A percentile compares a stretch with the other conserved stretches of the same genome.
phyloP scores from a whole-genome alignment of 2,329 filamentous ascomycete species.

The Scedosporium aurantiacum region DNA sequence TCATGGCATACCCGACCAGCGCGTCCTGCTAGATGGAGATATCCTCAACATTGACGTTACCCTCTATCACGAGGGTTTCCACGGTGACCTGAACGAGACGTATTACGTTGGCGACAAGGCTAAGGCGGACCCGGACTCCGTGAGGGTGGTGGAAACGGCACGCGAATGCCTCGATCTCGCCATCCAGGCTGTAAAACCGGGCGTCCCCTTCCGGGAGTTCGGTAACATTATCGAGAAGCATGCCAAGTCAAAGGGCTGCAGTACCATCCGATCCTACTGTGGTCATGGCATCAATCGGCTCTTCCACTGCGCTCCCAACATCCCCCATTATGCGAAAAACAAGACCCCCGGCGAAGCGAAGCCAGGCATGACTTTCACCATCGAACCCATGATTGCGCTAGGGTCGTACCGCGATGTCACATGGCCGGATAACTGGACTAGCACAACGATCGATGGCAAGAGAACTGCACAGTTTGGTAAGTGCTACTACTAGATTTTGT shows the following conservation, averaged over 20 bases:
- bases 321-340: constrained; percentile 97
- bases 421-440: constrained; percentile 99
- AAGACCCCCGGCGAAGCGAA: constrained; percentile 93
- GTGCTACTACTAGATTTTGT: too few species aligned
- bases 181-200: constrained; percentile 86
- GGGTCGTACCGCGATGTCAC: constrained; percentile 87
- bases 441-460: constrained; percentile 81
- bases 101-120: constrained; percentile 94
- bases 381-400: constrained; percentile 95
- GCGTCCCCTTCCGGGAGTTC: constrained; percentile 83
- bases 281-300: constrained; percentile 90
- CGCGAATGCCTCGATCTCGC: constrained; percentile 83
- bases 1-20: constrained; percentile 92
- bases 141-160: constrained; percentile 82
- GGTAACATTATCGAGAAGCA: constrained; percentile 94
- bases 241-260: constrained; percentile 75
- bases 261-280: constrained; percentile 90
- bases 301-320: constrained; percentile 88
- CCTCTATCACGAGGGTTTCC: constrained; percentile 87
- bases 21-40: constrained; percentile 78
- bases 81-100: constrained; percentile 95
- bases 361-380: constrained; percentile 96
- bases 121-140: constrained; percentile 69
- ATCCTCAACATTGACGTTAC: constrained; percentile 97
- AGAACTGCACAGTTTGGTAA: constrained; percentile 84